A percentile compares a stretch with the other conserved stretches of the same genome.
phyloP scores from a whole-genome alignment of 768 basidiomycete genomes.

The Inosperma sp. region DNA sequence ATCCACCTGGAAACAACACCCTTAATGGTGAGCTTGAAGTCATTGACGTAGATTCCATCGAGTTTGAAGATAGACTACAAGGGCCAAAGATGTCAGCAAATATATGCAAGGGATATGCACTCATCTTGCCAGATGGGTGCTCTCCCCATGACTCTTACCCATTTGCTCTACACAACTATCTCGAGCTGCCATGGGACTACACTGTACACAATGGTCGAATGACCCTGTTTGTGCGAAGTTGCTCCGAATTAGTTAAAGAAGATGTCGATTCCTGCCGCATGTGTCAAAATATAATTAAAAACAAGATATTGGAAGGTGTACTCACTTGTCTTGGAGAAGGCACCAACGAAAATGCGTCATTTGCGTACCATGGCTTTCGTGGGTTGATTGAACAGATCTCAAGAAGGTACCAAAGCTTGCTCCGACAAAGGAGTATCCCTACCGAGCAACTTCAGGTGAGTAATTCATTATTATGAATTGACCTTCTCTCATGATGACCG shows the following conservation, averaged over 20 bases:
- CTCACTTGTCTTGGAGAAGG: slow-evolving; percentile 1
- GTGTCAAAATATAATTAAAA: not conserved
- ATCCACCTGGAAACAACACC: too few species aligned
- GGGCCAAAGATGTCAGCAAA: too few species aligned
- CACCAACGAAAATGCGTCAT: slow-evolving; percentile 8
- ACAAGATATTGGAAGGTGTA: not conserved
- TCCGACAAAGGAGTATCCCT: not conserved
- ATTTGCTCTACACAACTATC: too few species aligned
- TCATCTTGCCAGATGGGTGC: not conserved
- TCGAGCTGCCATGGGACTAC: slow-evolving; percentile 14
- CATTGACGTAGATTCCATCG: too few species aligned
- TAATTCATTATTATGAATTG: not conserved
- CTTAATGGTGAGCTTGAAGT: too few species aligned
- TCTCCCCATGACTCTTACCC: slow-evolving; percentile 12
- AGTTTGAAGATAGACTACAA: too few species aligned
- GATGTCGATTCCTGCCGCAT: not conserved
- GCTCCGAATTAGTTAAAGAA: too few species aligned
- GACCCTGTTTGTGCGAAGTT: too few species aligned
- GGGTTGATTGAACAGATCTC: slow-evolving; percentile 6
- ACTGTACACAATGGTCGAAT: too few species aligned
- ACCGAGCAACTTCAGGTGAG: not conserved
- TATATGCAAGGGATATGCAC: not conserved
- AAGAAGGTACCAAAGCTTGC: not conserved
- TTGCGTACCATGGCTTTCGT: slow-evolving; percentile 15
- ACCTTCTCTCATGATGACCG: not conserved